Percentiles rank a stretch among this genome's conserved stretches.
phyloP scores from a whole-genome alignment of 371 early-diverging fungal species.

The Lichtheimia hyalospora region DNA sequence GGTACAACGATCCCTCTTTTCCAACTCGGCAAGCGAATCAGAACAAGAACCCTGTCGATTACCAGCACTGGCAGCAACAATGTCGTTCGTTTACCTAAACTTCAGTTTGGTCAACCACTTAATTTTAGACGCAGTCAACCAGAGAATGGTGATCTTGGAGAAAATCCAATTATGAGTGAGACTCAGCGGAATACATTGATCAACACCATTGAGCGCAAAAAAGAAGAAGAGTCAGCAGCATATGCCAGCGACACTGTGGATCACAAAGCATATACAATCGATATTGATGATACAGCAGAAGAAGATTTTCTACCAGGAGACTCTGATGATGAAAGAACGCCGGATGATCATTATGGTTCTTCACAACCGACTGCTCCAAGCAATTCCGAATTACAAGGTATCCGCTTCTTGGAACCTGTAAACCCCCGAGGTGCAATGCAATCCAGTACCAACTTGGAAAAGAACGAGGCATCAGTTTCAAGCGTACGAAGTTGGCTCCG shows the following conservation, averaged over 20 bases:
- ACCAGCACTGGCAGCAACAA: constrained; percentile 44
- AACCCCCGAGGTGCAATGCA: constrained; percentile 30
- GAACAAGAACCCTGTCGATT: constrained; percentile 49
- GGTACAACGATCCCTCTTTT: constrained; percentile 81
- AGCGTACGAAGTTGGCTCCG: constrained; percentile 33
- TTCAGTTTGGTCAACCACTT: constrained; percentile 35
- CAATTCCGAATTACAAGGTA: constrained; percentile 35
- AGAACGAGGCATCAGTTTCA: constrained; percentile 35
- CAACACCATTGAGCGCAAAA: constrained; percentile 32
- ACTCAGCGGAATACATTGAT: constrained; percentile 38
- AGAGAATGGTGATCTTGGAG: constrained; percentile 13
- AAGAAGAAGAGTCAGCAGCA: constrained; percentile 6
- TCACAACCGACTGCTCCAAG: constrained; percentile 20
- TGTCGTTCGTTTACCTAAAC: constrained; percentile 38
- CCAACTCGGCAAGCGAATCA: constrained; percentile 58
- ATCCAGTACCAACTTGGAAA: constrained; percentile 20
- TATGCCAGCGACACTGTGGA: constrained; percentile 7
- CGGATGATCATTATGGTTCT: not conserved
- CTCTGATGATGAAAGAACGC: constrained; percentile 8
- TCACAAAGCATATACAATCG: constrained; percentile 17
- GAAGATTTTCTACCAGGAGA: constrained; percentile 52
- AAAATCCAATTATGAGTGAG: constrained; percentile 29
- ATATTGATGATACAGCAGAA: constrained; percentile 32
- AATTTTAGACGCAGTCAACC: constrained; percentile 14
- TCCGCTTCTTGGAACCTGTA: constrained; percentile 50